Percentiles rank a stretch among this genome's conserved stretches.
phyloP scores from a whole-genome alignment of 768 basidiomycete species.

The Kwoniella newhampshirensis region DNA sequence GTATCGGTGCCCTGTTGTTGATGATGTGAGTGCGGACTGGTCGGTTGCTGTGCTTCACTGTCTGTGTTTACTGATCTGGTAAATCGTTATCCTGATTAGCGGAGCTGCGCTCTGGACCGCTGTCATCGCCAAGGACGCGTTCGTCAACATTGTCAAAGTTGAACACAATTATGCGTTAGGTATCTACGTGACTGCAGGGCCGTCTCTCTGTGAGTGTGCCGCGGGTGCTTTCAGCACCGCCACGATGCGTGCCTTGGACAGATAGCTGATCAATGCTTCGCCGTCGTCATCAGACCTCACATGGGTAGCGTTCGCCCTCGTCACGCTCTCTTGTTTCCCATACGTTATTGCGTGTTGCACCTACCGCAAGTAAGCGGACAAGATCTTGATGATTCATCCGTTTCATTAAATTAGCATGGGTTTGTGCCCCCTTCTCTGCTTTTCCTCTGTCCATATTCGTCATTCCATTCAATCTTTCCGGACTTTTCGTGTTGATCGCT shows the following conservation, averaged over 20 bases:
- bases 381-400: neutral
- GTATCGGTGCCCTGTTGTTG: constrained; percentile 32
- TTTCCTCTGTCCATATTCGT: no score
- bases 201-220: constrained; percentile 44
- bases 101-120: constrained; percentile 51
- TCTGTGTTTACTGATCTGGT: no score
- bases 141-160: constrained; percentile 38
- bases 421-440: no score
- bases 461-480: no score
- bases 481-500: no score
- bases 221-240: neutral
- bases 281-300: constrained; percentile 42
- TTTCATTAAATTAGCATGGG: neutral
- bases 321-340: constrained; percentile 42
- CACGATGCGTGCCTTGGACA: neutral
- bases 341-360: constrained; percentile 50
- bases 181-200: constrained; percentile 39
- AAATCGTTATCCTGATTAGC: constrained; percentile 19
- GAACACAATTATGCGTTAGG: constrained; percentile 31
- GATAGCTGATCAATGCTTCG: neutral
- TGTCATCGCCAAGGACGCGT: constrained; percentile 45
- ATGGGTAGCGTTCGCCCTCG: constrained; percentile 50
- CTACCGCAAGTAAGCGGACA: constrained; percentile 30
- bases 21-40: constrained; percentile 37
- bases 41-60: no score